Evolutionary conservation across 2,329 filamentous ascomycete genomes (phyloP).

Genomic region (Scedosporium apiospermum): DNA sequence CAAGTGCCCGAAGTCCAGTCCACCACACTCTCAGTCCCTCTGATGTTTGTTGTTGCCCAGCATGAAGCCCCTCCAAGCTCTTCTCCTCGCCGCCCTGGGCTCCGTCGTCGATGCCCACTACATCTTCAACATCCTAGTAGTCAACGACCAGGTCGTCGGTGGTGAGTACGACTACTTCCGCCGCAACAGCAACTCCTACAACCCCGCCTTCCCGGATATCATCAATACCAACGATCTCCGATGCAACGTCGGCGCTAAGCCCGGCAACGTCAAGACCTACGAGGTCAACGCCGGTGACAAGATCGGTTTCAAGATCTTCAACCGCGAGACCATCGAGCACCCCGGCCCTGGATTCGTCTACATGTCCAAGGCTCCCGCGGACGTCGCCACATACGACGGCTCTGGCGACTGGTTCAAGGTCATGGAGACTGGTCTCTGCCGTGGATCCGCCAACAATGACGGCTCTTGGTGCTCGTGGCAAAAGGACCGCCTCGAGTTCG

Average conservation of each 20-base stretch:
- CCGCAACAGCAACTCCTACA: constrained; percentile 28
- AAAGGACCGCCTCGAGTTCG: constrained; percentile 31
- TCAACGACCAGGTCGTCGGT: constrained; percentile 31
- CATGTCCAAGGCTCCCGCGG: constrained; percentile 31
- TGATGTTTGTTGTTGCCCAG: neutral
- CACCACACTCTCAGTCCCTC: neutral
- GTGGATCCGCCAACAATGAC: constrained; percentile 14
- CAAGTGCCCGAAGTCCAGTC: neutral
- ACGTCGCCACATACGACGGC: constrained; percentile 33
- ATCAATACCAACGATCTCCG: constrained; percentile 25
- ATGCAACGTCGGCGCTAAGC: constrained; percentile 32
- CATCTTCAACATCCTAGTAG: constrained; percentile 27
- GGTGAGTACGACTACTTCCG: constrained; percentile 38
- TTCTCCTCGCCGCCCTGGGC: constrained; percentile 11
- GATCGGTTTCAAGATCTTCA: constrained; percentile 39
- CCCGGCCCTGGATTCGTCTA: constrained; percentile 32
- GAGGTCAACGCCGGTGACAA: constrained; percentile 37
- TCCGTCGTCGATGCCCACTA: constrained; percentile 18
- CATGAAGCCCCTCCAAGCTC: constrained; percentile 5
- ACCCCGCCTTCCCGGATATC: constrained; percentile 25
- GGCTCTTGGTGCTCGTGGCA: constrained; percentile 23
- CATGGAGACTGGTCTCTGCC: constrained; percentile 22
- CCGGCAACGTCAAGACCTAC: constrained; percentile 29
- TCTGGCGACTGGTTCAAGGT: constrained; percentile 32
- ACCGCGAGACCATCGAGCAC: constrained; percentile 38